Evolutionary conservation across 2,329 filamentous ascomycete species (phyloP), one percentile per base, ranked within the genome.

Genomic region (Epichloe bromicola): DNA sequence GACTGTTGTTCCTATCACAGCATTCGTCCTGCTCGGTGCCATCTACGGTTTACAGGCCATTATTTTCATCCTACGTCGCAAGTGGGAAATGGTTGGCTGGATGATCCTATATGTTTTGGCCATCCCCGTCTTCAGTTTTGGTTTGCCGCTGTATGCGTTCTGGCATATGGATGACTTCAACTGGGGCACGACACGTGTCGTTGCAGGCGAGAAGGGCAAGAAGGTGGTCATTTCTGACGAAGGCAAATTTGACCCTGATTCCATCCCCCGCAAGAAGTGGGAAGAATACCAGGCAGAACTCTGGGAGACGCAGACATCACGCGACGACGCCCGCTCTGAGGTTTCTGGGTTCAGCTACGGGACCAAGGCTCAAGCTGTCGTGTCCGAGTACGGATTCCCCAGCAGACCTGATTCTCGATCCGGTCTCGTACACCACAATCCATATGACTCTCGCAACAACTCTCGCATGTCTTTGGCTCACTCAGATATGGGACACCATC

Each of bases 141-240:
- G 79, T 53, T 77, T 98, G 43, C 93, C 93, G 1, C 72, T 98
- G 30, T 97, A 97, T 67, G 78, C 91, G 47, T 98, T 98, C 79
- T 98, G 93, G 93, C 80, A 96, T 72, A 97, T 97, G 93, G 93
- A 98, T 68, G 93, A 98, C 71, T 98, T 98, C 79, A 87, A 86
- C 61, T 98, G 93, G 93, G 93, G 93, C 70, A 98, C 96, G 70
- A 98, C 93, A 40, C 91, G 93, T 81, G 81, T 98, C 52, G 89
- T 98, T 57, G 93, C 87, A 7, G 93, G 93, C 65, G 93, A 98
- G 66, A 84, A 85, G 67, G 93, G 93, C 57, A 85, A 88, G 66
- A 91, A 96, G 74, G 74, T 97, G 55, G 81, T 98, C 59, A 85
- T 98, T 58, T 88, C 89, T 1, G 93, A 98, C 66, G 93, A 98